Percentiles rank a stretch among this genome's conserved stretches.
Conservation (phyloP, 2,329 filamentous ascomycete species). For the Pezicula carpinea region DNA sequence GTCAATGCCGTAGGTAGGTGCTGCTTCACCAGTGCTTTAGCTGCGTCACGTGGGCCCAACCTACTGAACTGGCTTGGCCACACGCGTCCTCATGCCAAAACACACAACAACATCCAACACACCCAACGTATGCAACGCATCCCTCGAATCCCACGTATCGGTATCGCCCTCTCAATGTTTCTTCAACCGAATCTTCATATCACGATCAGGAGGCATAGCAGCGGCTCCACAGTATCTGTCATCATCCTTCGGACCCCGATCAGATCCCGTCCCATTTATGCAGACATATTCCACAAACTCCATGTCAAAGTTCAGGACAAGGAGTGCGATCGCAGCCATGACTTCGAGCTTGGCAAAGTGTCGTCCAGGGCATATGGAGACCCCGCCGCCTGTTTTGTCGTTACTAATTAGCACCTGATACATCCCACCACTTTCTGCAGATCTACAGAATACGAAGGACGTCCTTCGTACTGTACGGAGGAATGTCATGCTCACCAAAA, state of each 20-base stretch:
- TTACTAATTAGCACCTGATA: too few relatives aligned
- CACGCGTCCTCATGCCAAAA: too few relatives aligned
- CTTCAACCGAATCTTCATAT: slow-evolving; percentile 8
- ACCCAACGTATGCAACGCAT: too few relatives aligned
- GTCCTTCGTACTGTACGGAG: not conserved
- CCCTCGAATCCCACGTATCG: too few relatives aligned
- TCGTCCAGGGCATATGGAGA: slow-evolving; percentile 7
- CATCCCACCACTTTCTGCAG: not conserved
- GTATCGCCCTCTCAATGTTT: not conserved
- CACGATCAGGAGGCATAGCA: slow-evolving; percentile 7
- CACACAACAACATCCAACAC: too few relatives aligned
- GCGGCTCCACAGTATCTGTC: slow-evolving; percentile 4
- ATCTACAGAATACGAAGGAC: not conserved
- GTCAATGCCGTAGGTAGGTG: too few relatives aligned
- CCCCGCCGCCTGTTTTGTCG: slow-evolving; percentile 4
- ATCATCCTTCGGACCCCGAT: slow-evolving; percentile 3
- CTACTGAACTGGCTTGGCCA: too few relatives aligned
- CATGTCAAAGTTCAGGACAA: slow-evolving; percentile 6
- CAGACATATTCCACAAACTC: slow-evolving; percentile 3
- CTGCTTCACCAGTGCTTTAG: too few relatives aligned
- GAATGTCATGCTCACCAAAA: not conserved
- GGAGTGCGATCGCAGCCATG: slow-evolving; percentile 1
- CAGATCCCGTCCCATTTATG: slow-evolving; percentile 3
- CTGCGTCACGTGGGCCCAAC: too few relatives aligned
- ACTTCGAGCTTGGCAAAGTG: slow-evolving; percentile 9